A percentile compares a stretch with the other conserved stretches of the same genome.
Conservation (phyloP, 2,329 filamentous ascomycete genomes). For the Fusarium denticulatum region DNA sequence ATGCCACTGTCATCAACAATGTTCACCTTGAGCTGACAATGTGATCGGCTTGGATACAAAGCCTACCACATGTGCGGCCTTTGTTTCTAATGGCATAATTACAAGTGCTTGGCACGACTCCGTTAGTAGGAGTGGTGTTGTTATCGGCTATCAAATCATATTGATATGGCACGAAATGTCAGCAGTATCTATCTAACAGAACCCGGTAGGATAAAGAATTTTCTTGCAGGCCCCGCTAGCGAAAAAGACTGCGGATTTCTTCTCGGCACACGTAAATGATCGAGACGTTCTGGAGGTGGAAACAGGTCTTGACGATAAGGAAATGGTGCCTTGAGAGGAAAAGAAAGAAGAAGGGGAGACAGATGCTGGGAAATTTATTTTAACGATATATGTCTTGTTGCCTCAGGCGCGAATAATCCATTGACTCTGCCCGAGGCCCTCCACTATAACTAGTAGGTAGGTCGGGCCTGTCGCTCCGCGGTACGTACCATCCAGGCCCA, state of each 20-base stretch:
- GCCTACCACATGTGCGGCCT: neutral
- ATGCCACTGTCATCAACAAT: neutral
- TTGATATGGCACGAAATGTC: conserved; percentile 62
- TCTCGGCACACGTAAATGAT: conserved; percentile 95
- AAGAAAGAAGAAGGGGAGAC: conserved; percentile 41
- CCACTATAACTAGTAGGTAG: neutral
- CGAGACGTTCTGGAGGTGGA: conserved; percentile 78
- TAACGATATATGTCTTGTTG: conserved; percentile 19
- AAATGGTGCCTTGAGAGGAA: conserved; percentile 74
- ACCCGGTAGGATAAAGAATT: conserved; percentile 69
- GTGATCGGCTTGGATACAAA: neutral
- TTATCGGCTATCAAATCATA: neutral
- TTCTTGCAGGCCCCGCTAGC: conserved; percentile 89
- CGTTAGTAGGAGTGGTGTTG: neutral
- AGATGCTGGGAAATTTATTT: conserved; percentile 15
- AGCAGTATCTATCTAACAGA: conserved; percentile 98
- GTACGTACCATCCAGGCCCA: conserved; percentile 40
- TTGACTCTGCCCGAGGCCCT: neutral
- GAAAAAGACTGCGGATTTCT: conserved; percentile 85
- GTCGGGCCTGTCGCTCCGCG: neutral
- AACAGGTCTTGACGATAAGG: conserved; percentile 94
- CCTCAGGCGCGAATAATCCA: conserved; percentile 41
- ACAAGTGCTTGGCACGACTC: neutral
- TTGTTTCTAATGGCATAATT: neutral
- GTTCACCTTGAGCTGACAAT: neutral